Evolutionary conservation across 2,329 filamentous ascomycete species (phyloP).

Genomic region (Beauveria sp.): DNA sequence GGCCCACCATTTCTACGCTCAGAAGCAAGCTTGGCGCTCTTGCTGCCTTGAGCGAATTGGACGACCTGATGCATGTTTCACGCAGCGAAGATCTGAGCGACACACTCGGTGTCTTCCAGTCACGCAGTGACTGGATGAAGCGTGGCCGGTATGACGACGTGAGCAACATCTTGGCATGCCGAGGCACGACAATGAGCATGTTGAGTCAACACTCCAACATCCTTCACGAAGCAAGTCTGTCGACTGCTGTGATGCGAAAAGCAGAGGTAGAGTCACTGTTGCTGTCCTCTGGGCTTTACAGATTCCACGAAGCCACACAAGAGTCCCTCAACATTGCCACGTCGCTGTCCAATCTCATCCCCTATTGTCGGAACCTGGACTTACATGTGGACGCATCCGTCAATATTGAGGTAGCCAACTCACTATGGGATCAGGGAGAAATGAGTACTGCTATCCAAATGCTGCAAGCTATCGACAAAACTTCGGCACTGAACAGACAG

Average conservation of each 20-base stretch:
- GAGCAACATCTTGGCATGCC: conserved; percentile 70
- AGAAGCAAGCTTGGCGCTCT: conserved; percentile 53
- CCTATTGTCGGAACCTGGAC: conserved; percentile 58
- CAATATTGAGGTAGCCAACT: conserved; percentile 76
- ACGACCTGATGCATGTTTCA: conserved; percentile 61
- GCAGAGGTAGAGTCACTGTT: conserved; percentile 73
- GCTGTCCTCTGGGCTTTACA: conserved; percentile 69
- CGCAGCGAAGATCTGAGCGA: conserved; percentile 53
- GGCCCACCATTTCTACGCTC: conserved; percentile 41
- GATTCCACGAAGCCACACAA: conserved; percentile 74
- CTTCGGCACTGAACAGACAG: conserved; percentile 57
- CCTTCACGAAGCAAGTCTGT: conserved; percentile 52
- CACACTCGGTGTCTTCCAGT: conserved; percentile 55
- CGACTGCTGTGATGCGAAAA: conserved; percentile 55
- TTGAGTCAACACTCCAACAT: conserved; percentile 64
- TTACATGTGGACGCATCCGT: conserved; percentile 70
- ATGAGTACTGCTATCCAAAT: conserved; percentile 82
- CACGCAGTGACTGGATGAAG: conserved; percentile 70
- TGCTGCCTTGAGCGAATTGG: conserved; percentile 71
- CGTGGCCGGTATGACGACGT: conserved; percentile 74
- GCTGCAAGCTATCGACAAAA: conserved; percentile 62
- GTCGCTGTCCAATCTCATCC: conserved; percentile 69
- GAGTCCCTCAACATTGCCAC: conserved; percentile 83
- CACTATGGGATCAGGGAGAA: conserved; percentile 91
- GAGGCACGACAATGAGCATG: conserved; percentile 74